Percentiles rank a stretch among this genome's conserved stretches.
Conservation (phyloP, 768 basidiomycete genomes). For the Kwoniella europaea region DNA sequence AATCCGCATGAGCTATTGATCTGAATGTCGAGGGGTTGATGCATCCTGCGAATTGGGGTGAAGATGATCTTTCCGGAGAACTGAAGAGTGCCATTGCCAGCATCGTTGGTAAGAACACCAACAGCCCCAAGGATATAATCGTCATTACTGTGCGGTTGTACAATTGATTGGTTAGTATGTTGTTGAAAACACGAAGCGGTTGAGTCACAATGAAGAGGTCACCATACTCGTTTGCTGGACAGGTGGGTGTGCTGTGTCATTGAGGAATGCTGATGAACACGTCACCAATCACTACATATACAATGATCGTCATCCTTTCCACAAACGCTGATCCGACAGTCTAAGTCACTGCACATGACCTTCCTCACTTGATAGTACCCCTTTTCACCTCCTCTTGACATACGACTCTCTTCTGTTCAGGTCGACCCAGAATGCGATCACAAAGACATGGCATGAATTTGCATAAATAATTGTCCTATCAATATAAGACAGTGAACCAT, state of each 20-base stretch:
- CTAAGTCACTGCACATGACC: neutral
- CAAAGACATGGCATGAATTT: neutral
- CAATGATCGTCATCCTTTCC: neutral
- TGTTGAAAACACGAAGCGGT: too few relatives aligned
- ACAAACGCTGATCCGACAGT: neutral
- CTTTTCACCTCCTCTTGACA: too few relatives aligned
- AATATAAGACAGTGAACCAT: too few relatives aligned
- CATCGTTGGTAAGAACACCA: neutral
- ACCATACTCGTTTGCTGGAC: too few relatives aligned
- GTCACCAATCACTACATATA: neutral
- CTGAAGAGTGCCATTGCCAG: neutral
- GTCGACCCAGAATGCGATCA: neutral
- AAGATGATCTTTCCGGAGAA: neutral
- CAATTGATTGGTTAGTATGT: too few relatives aligned
- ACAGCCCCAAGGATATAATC: neutral
- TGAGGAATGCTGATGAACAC: neutral
- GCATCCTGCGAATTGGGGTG: constrained; percentile 11
- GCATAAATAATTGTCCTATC: neutral
- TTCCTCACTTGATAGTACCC: neutral
- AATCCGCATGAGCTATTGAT: neutral
- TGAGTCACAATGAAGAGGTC: too few relatives aligned
- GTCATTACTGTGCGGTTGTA: too few relatives aligned
- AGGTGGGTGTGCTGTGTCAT: neutral
- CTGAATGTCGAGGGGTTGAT: neutral
- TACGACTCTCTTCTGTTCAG: neutral